Percentiles rank a stretch among this genome's conserved stretches.
These are phyloP conservation scores for Cucurbita pepo DNA, from an alignment of 306 rosid species.

Conservation along the genomic window DNA sequence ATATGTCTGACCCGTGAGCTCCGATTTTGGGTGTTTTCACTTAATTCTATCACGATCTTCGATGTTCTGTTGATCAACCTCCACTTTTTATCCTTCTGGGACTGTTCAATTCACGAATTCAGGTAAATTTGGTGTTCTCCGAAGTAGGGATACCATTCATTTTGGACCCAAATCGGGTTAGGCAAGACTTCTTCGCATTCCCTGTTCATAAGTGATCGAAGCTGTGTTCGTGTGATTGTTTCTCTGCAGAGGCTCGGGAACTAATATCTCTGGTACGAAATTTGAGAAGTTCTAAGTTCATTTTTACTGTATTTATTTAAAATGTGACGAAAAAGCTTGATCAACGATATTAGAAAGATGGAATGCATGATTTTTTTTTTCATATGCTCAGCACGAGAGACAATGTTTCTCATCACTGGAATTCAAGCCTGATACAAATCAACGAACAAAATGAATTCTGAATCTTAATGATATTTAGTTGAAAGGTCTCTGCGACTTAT, in stretches of 20 bases:
- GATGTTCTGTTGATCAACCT: not conserved
- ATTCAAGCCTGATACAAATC: not conserved
- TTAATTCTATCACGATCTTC: not conserved
- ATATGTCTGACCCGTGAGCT: not conserved
- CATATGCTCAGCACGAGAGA: not conserved
- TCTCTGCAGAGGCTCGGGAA: not conserved
- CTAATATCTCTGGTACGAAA: not conserved
- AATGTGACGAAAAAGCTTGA: not conserved
- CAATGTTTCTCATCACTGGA: not conserved
- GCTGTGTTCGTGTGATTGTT: not conserved
- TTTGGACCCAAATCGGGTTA: not conserved
- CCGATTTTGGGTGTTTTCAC: not conserved
- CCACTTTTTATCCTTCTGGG: not conserved
- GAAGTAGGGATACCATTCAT: not conserved
- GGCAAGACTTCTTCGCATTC: not conserved
- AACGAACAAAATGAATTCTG: not conserved
- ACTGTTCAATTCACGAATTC: not conserved
- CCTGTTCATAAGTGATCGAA: not conserved
- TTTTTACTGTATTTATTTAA: not conserved
- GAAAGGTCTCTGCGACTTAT: not conserved
- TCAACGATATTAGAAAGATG: not conserved
- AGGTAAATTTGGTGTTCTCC: not conserved
- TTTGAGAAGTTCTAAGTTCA: not conserved
- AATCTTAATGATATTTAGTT: not conserved
- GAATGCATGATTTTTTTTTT: not conserved